Evolutionary conservation across 208 protist genomes (phyloP).

Genomic region (Leishmania turanica): DNA sequence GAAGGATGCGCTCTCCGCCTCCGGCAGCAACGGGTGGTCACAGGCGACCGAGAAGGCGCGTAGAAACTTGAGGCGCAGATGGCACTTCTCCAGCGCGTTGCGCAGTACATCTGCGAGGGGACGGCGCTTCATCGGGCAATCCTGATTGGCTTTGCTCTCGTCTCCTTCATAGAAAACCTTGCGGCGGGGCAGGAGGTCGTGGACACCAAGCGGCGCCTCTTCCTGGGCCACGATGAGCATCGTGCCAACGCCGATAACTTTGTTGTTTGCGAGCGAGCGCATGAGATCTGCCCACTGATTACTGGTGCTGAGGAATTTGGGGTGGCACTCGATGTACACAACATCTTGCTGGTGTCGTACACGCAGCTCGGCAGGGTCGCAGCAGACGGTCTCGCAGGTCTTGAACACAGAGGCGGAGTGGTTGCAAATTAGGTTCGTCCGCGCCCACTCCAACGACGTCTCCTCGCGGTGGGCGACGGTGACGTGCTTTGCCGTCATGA

Average conservation of each 20-base stretch:
- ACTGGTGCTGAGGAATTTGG: conserved; percentile 40
- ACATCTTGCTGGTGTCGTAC: conserved; percentile 53
- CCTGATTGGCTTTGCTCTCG: conserved; percentile 2
- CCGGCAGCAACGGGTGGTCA: conserved; percentile 67
- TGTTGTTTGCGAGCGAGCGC: conserved; percentile 34
- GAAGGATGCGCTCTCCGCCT: conserved; percentile 55
- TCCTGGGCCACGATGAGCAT: conserved; percentile 77
- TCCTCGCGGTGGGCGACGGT: conserved; percentile 56
- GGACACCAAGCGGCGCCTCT: conserved; percentile 60
- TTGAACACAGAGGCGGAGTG: conserved; percentile 65
- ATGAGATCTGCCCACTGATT: conserved; percentile 66
- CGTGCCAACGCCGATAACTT: conserved; percentile 61
- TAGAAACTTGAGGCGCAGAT: conserved; percentile 58
- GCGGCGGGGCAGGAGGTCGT: conserved; percentile 44
- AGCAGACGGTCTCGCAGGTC: conserved; percentile 54
- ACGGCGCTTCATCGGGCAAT: conserved; percentile 23
- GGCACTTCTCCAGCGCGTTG: conserved; percentile 41
- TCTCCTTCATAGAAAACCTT: conserved; percentile 3
- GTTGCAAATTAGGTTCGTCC: conserved; percentile 76
- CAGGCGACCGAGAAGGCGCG: conserved; percentile 69
- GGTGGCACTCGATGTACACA: conserved; percentile 76
- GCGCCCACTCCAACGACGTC: conserved; percentile 49
- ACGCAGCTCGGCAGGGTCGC: conserved; percentile 42
- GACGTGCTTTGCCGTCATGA: conserved; percentile 82
- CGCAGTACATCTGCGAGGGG: conserved; percentile 44